Evolutionary conservation across 768 basidiomycete species (phyloP).

Genomic region (Agaricus sinodeliciosus): DNA sequence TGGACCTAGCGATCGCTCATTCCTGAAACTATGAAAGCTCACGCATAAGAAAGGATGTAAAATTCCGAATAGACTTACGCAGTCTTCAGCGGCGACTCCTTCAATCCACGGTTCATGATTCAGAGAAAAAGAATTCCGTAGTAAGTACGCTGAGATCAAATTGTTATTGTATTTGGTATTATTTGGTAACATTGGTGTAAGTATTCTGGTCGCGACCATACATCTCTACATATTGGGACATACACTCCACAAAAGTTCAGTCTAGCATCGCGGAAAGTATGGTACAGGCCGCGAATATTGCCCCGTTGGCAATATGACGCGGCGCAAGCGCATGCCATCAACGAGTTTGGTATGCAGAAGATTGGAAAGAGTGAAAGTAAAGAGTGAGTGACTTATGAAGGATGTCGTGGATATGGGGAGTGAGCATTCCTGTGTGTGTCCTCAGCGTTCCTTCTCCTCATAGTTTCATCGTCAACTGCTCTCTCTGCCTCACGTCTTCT

Average conservation of each 20-base stretch:
- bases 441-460: conserved; percentile 21
- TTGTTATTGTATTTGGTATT: conserved; percentile 5
- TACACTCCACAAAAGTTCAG: not conserved
- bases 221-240: not conserved
- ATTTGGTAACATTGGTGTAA: conserved; percentile 5
- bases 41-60: not conserved
- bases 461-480: conserved; percentile 16
- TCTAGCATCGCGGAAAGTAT: not conserved
- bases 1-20: conserved; percentile 64
- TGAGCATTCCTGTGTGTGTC: conserved; percentile 16
- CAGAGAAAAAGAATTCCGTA: not conserved
- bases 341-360: not conserved
- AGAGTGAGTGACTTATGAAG: not conserved
- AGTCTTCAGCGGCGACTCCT: conserved; percentile 50
- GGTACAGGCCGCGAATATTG: not conserved
- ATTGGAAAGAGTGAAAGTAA: not conserved
- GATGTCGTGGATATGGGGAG: conserved; percentile 3
- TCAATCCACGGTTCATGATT: conserved; percentile 27
- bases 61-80: conserved; percentile 35
- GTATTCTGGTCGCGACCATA: not conserved
- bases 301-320: too few relatives aligned
- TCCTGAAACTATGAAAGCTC: conserved; percentile 60
- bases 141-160: not conserved
- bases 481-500: conserved; percentile 53
- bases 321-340: not conserved